Base-by-base conservation (phyloP, 768 basidiomycete species). In the Russula earlei region DNA sequence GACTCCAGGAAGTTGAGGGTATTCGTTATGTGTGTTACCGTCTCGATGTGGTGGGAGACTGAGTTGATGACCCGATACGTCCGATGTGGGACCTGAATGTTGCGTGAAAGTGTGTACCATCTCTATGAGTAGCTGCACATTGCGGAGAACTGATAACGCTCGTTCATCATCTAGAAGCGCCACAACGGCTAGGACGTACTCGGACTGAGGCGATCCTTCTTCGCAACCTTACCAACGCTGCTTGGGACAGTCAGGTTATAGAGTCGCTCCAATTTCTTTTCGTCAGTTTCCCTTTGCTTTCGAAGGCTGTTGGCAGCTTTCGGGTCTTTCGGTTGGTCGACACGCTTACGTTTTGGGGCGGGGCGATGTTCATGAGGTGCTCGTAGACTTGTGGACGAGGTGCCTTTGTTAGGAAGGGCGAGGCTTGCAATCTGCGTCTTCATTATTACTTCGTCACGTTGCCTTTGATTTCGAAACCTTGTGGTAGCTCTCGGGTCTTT, bases 151-250 rank as follows among this genome's bases (percentile, higher is more conserved):
- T 53, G n/a, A 44, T 3, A 36, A 27, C 42, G 20, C 1, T 25
- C 15, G 9, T 31, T 31, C 9, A 15, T 15, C 5, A 37, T 25
- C 10, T 6, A 12, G 5, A 12, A n/a, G 37, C 34, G 7, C 9
- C 8, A 24, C 12, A 15, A 45, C 5, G 4, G 29, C 5, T 3
- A 6, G 17, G 14, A 36, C 43, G 7, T 52, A 56, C 55, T 40
- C 20, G 5, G 24, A 24, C 20, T 9, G n/a, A 56, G 50, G n/a
- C 55, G 50, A 33, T 56, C 24, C 44, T 56, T 56, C 44, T 56
- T 56, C 19, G 38, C 14, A 14, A 5, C 50, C 1, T 2, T 1
- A 1, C 15, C 24, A 15, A 14, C 44, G 19, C 12, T 14, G 4
- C 11, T 27, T 1, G 55, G 55, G 20, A 52, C 55, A 14, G 46